phyloP scores from a whole-genome alignment of 805 yeast species.

The Saccharomycopsis fermentans region DNA sequence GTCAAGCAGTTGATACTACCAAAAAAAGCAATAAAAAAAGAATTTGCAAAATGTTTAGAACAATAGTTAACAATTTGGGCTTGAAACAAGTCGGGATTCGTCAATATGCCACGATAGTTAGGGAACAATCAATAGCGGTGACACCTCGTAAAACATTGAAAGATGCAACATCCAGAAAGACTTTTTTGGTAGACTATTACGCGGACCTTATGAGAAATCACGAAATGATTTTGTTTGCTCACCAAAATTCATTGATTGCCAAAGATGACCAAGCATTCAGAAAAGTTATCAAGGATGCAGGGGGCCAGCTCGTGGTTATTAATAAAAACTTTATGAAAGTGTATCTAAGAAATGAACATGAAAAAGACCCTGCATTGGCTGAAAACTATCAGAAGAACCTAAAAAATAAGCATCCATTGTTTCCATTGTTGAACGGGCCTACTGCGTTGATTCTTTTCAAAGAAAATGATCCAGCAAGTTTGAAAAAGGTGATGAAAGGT shows the following conservation, averaged over 20 bases:
- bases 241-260: constrained; percentile 72
- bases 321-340: constrained; percentile 64
- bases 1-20: not conserved
- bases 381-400: constrained; percentile 38
- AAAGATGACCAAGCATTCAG: constrained; percentile 58
- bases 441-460: constrained; percentile 68
- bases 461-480: constrained; percentile 58
- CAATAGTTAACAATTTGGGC: not conserved
- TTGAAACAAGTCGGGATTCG: not conserved
- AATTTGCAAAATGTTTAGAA: not conserved
- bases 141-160: constrained; percentile 42
- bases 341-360: constrained; percentile 60
- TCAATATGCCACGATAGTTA: constrained; percentile 4
- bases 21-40: not conserved
- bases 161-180: constrained; percentile 64
- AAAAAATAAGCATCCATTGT: constrained; percentile 53
- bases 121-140: not conserved
- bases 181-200: constrained; percentile 75
- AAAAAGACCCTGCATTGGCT: constrained; percentile 62
- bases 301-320: constrained; percentile 60
- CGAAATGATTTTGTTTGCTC: constrained; percentile 67
- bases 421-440: constrained; percentile 70
- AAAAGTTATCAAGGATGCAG: constrained; percentile 48
- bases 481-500: constrained; percentile 50
- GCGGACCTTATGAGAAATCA: constrained; percentile 55